Conservation (phyloP, 192 early-diverging fungal genomes). For the Umbelopsis sp. region DNA sequence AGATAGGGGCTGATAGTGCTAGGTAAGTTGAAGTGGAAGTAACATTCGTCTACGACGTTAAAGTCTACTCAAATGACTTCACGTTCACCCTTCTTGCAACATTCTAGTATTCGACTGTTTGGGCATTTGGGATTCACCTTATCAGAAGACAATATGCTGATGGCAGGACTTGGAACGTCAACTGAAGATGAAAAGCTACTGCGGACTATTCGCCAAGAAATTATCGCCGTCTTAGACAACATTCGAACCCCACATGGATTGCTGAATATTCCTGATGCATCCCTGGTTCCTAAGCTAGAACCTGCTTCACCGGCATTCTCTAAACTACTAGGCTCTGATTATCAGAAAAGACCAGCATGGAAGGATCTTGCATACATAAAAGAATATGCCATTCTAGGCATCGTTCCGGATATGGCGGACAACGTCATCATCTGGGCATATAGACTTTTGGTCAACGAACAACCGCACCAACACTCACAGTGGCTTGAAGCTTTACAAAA, state of each 20-base stretch:
- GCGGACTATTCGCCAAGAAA: slow-evolving; percentile 15
- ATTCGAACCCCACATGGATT: slow-evolving; percentile 7
- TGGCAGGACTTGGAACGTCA: background rate
- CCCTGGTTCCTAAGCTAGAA: slow-evolving; percentile 2
- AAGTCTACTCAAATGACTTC: background rate
- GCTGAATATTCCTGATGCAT: background rate
- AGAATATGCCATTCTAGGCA: slow-evolving; percentile 41
- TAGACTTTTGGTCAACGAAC: slow-evolving; percentile 46
- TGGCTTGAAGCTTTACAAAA: slow-evolving; percentile 51
- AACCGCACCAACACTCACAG: slow-evolving; percentile 30
- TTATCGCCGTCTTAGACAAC: background rate
- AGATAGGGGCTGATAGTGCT: slow-evolving; percentile 35
- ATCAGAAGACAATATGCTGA: background rate
- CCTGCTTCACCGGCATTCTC: slow-evolving; percentile 18
- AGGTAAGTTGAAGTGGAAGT: slow-evolving; percentile 32
- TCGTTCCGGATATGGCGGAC: slow-evolving; percentile 50
- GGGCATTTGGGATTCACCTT: slow-evolving; percentile 30
- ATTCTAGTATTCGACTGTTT: slow-evolving; percentile 38
- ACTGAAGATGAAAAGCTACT: background rate
- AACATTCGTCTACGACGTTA: no score
- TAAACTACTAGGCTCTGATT: slow-evolving; percentile 7
- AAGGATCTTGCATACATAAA: slow-evolving; percentile 15
- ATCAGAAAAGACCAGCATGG: background rate
- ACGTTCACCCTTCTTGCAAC: background rate
- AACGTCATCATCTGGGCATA: slow-evolving; percentile 58